phyloP scores from a whole-genome alignment of 768 basidiomycete species.

The Leccinum sublutescens region DNA sequence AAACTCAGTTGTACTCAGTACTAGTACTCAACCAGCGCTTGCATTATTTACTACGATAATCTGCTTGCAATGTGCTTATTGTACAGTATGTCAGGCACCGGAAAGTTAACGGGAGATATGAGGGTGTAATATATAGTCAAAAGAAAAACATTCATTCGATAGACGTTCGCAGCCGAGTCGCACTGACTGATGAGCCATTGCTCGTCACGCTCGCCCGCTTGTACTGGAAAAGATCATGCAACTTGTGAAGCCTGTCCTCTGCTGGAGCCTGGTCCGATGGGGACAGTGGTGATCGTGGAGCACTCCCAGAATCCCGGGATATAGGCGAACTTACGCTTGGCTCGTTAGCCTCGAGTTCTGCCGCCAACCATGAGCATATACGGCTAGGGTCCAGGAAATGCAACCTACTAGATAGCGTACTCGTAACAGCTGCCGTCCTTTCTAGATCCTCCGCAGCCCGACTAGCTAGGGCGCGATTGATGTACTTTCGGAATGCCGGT shows the following conservation, averaged over 20 bases:
- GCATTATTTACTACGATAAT: conserved; percentile 25
- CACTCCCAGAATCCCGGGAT: conserved; percentile 27
- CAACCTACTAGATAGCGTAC: conserved; percentile 73
- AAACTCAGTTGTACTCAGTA: conserved; percentile 15
- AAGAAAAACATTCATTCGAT: conserved; percentile 20
- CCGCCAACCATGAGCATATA: conserved; percentile 10
- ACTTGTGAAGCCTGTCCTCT: conserved; percentile 67
- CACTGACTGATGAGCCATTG: conserved; percentile 37
- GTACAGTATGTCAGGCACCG: conserved; percentile 30
- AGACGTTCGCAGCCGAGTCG: conserved; percentile 13
- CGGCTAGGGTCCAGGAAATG: background rate
- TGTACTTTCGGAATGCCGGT: conserved; percentile 88
- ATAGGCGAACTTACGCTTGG: conserved; percentile 35
- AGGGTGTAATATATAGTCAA: conserved; percentile 17
- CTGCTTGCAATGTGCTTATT: conserved; percentile 23
- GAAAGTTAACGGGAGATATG: conserved; percentile 17
- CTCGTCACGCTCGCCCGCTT: conserved; percentile 59
- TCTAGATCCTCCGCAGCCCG: conserved; percentile 87
- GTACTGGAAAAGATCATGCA: conserved; percentile 85
- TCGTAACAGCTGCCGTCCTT: conserved; percentile 75
- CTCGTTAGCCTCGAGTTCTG: conserved; percentile 65
- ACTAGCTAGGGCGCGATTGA: conserved; percentile 82
- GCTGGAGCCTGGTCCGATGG: conserved; percentile 34
- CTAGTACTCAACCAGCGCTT: background rate
- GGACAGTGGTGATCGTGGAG: conserved; percentile 36